Evolutionary conservation across 1,284 basidiomycete species (phyloP), one percentile per base, ranked within the genome.

Genomic region (Malassezia obtusa): DNA sequence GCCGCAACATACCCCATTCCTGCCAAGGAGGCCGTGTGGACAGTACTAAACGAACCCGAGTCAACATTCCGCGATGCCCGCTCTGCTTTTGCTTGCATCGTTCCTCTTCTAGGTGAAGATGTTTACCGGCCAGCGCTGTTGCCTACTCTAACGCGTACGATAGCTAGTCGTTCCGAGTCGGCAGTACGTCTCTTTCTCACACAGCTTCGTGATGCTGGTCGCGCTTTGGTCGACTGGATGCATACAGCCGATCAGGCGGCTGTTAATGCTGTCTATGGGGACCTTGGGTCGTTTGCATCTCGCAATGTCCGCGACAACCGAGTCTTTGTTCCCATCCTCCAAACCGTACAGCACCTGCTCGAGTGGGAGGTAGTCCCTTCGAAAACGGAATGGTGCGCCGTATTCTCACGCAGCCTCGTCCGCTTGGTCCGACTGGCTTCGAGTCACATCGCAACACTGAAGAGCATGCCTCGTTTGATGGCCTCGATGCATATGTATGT

Each of bases 231-330:
- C 4, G n/a, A 35, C 10, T 54, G 52, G 52, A 24, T 41, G 8
- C 17, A 15, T 15, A 21, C 17, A 4, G 47, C 35, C 3, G 26
- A 26, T 2, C 2, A 15, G 5, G 32, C 35, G 5, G 22, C n/a
- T 10, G 33, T 47, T 4, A 14, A 38, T 24, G 36, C 38, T 10
- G 50, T 64, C 0, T 45, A 61, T 12, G 40, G 2, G 21, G 53
- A 60, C 17, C 48, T 67, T 14, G 48, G 52, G 14, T 11, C 37
- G 1, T 45, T 61, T 4, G 60, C 56, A 15, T 52, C 48, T 21
- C 9, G 32, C 4, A 40, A 61, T 15, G 63, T 62, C 28, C 56
- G 58, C 15, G 50, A 66, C 30, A 70, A 68, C 45, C 47, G 62
- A 0, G 45, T 59, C 17, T 61, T 65, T 31, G 39, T 70, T 4